Evolutionary conservation across 2,329 filamentous ascomycete species (phyloP).

Genomic region (Epichloe bromicola): DNA sequence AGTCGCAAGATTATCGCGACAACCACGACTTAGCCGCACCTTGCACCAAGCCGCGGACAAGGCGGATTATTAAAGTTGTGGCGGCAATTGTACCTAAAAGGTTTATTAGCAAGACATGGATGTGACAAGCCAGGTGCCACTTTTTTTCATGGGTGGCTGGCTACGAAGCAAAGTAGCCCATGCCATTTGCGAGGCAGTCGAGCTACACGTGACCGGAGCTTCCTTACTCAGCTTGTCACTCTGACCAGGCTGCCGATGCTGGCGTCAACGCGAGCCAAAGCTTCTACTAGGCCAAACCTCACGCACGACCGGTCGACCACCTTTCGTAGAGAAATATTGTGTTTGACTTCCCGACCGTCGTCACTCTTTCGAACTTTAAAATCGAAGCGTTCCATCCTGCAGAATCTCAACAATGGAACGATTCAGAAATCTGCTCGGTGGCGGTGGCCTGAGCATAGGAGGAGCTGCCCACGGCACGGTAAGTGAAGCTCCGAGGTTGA

Average conservation of each 20-base stretch:
- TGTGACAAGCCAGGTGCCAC: background rate
- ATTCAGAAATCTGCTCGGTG: constrained; percentile 77
- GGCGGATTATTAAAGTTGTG: constrained; percentile 20
- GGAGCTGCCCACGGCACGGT: constrained; percentile 29
- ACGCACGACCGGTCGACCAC: background rate
- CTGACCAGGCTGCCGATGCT: constrained; percentile 7
- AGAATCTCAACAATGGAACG: constrained; percentile 58
- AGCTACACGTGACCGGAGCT: constrained; percentile 7
- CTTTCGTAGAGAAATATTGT: background rate
- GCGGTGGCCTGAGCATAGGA: constrained; percentile 54
- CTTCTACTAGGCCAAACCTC: background rate
- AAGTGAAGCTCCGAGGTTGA: constrained; percentile 13
- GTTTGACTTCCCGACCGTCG: background rate
- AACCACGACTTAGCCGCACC: background rate
- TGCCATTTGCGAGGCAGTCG: background rate
- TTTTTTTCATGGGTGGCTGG: background rate
- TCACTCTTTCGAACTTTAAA: background rate
- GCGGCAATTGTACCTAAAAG: constrained; percentile 10
- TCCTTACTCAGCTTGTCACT: constrained; percentile 9
- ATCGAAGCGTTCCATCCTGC: background rate
- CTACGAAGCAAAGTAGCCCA: background rate
- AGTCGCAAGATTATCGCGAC: constrained; percentile 3
- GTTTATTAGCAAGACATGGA: background rate
- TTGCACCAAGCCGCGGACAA: background rate
- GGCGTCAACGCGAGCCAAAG: constrained; percentile 6